These are phyloP conservation scores for Colletotrichum spaethianum DNA, from an alignment of 2,329 filamentous ascomycete species.

Conservation along the genomic window DNA sequence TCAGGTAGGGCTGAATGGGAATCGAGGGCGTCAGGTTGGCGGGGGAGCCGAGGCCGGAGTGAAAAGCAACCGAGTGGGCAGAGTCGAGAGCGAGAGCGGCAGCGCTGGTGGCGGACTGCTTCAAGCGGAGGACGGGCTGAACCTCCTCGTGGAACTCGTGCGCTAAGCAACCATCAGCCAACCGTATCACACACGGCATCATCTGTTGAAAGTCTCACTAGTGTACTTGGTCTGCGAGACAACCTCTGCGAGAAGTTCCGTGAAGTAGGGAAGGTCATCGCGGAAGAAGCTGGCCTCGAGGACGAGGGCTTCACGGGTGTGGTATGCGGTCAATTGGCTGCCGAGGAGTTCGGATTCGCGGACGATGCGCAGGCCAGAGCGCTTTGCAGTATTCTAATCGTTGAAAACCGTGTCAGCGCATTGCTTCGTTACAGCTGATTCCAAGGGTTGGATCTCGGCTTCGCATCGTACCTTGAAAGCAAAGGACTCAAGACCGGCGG, in stretches of 20 bases:
- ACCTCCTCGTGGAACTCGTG: conserved; percentile 94
- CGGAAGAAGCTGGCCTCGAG: conserved; percentile 95
- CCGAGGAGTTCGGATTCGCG: conserved; percentile 97
- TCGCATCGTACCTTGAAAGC: conserved; percentile 86
- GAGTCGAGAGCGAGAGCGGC: conserved; percentile 84
- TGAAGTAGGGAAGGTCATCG: conserved; percentile 96
- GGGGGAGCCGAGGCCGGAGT: conserved; percentile 88
- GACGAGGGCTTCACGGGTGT: conserved; percentile 93
- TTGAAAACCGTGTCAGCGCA: conserved; percentile 29
- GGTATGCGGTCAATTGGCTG: conserved; percentile 87
- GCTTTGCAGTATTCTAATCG: conserved; percentile 83
- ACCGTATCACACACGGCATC: background rate
- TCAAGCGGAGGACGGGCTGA: conserved; percentile 79
- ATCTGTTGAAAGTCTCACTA: conserved; percentile 64
- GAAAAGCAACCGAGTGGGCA: conserved; percentile 90
- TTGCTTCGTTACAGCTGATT: conserved; percentile 1
- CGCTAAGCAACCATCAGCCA: conserved; percentile 64
- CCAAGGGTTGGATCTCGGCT: conserved; percentile 6
- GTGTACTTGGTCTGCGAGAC: conserved; percentile 89
- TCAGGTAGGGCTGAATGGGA: conserved; percentile 85
- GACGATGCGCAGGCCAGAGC: conserved; percentile 92
- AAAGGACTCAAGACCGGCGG: conserved; percentile 92
- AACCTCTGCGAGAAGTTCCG: conserved; percentile 94
- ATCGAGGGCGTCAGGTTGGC: conserved; percentile 80
- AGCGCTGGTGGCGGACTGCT: conserved; percentile 79